Percentiles rank a stretch among this genome's conserved stretches.
phyloP scores from a whole-genome alignment of 768 basidiomycete species.

The Hypsizygus marmoreus region DNA sequence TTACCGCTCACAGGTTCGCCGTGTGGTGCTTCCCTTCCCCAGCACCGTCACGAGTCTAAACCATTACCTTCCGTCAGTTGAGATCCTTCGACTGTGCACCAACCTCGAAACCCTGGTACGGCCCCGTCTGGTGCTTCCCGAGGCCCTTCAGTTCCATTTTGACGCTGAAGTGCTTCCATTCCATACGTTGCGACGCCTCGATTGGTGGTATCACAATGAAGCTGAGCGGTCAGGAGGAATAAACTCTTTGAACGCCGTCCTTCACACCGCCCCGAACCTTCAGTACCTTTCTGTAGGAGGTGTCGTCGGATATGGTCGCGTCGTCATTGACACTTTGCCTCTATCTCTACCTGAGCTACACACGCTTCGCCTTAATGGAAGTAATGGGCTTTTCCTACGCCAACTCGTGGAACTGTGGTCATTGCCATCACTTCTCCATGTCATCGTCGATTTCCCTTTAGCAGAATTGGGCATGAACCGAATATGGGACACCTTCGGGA shows the following conservation, averaged over 20 bases:
- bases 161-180: conserved; percentile 48
- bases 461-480: conserved; percentile 37
- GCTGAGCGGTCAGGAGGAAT: conserved; percentile 67
- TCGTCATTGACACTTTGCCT: conserved; percentile 21
- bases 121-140: conserved; percentile 32
- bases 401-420: conserved; percentile 49
- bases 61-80: conserved; percentile 35
- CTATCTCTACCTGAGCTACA: conserved; percentile 47
- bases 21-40: conserved; percentile 59
- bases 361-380: conserved; percentile 53
- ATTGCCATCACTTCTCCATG: conserved; percentile 51
- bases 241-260: conserved; percentile 57
- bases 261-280: conserved; percentile 54
- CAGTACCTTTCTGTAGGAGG: conserved; percentile 62
- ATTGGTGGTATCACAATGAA: conserved; percentile 66
- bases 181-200: conserved; percentile 57
- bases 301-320: conserved; percentile 30
- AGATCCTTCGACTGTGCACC: conserved; percentile 51
- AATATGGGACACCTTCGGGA: conserved; percentile 53
- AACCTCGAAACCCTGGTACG: conserved; percentile 58
- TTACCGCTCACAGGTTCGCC: conserved; percentile 42
- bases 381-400: conserved; percentile 52
- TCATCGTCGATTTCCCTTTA: conserved; percentile 54
- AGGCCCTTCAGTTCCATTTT: conserved; percentile 50
- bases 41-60: conserved; percentile 44